These are phyloP conservation scores for Neofusicoccum ribis DNA, from an alignment of 2,329 filamentous ascomycete species.

Conservation along the genomic window DNA sequence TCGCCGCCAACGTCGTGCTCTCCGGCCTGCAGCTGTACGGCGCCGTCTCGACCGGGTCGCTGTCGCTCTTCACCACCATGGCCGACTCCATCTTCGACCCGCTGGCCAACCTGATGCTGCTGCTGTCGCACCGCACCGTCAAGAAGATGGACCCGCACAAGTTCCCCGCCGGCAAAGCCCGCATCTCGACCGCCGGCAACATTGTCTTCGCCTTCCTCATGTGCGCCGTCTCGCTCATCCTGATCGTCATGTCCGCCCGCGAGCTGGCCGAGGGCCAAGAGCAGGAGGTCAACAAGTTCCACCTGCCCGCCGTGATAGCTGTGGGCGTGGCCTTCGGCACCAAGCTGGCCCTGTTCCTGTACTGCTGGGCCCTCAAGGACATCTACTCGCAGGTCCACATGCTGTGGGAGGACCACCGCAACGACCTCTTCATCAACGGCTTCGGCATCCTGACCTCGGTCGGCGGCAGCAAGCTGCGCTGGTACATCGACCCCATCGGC, in stretches of 20 bases:
- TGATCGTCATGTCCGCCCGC: conserved; percentile 82
- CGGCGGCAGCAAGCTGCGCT: conserved; percentile 81
- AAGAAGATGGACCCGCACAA: conserved; percentile 80
- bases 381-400: conserved; percentile 90
- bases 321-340: conserved; percentile 81
- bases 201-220: conserved; percentile 97
- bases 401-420: conserved; percentile 94
- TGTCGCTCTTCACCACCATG: conserved; percentile 97
- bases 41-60: conserved; percentile 80
- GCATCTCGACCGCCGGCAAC: conserved; percentile 93
- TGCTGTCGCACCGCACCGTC: conserved; percentile 84
- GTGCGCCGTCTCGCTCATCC: conserved; percentile 85
- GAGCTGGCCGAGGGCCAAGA: conserved; percentile 61
- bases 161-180: conserved; percentile 89
- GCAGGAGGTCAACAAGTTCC: conserved; percentile 61
- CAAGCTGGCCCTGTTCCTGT: conserved; percentile 81
- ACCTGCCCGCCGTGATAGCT: conserved; percentile 80
- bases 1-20: conserved; percentile 78
- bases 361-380: conserved; percentile 88
- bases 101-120: conserved; percentile 81
- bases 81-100: conserved; percentile 94
- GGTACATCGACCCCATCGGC: conserved; percentile 95
- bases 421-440: conserved; percentile 93
- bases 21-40: conserved; percentile 84
- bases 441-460: conserved; percentile 89